Base-by-base conservation (phyloP, 2,329 filamentous ascomycete species). In the Calonectria multiphialidica region DNA sequence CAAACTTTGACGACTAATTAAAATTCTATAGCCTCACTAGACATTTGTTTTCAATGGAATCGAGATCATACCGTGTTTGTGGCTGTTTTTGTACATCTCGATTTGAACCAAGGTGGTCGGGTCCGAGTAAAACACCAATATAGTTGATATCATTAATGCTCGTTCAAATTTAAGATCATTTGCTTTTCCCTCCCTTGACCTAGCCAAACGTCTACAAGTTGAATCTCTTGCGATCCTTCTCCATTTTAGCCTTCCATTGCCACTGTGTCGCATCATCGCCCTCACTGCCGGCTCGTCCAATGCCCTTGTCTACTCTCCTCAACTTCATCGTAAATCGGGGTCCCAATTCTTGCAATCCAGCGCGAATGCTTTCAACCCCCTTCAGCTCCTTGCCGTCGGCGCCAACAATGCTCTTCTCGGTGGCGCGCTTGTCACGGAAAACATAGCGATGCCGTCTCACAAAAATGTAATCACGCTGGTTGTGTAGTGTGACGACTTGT, bases 391-490 rank as follows among this genome's bases (percentile, higher is more conserved):
- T 94, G 21, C 97, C 96, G 79, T 98, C 95, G 1, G 93, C 87
- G 5, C 91, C 94, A 5, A 94, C 89, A 1, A 98, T 94, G 68
- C 92, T 93, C 87, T 98, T 98, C 86, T 98, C 97, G 0, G 93
- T 95, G 68, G 91, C 88, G 13, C 93, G 89, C 87, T 97, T 98
- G 72, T 98, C 95, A 16, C 97, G 90, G 86, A 99, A 98, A 1
- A 98, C 90, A 81, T 99, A 99, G 57, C 97, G 89, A 83, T 98
- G 96, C 44, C 96, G 89, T 6, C 97, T 90, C 64, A 98, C 89
- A 83, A 99, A 99, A 78, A 98, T 97, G 83, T 96, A 98, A 84
- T 98, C 96, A 75, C 96, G 93, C 86, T 98, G 96, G 79, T 98
- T 98, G 84, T 98, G 95, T 65, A 98, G 85, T 1, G 96, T 98